phyloP scores from a whole-genome alignment of 1,284 basidiomycete species.

The Cutaneotrichosporon daszewskae region DNA sequence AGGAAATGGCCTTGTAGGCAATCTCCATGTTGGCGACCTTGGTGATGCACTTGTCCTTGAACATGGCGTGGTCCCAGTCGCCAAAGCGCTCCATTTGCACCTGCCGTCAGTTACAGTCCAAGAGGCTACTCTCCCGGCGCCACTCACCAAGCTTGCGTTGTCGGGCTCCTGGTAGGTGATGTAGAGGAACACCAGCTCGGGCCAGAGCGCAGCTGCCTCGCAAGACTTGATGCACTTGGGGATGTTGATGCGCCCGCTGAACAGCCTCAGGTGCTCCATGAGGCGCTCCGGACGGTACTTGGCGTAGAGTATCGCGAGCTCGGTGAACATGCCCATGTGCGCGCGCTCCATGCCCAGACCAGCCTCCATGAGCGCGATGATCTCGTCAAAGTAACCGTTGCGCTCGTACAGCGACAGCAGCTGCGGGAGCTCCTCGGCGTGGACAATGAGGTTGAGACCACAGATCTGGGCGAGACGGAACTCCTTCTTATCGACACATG shows the following conservation, averaged over 20 bases:
- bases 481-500: slow-evolving; percentile 94
- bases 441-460: slow-evolving; percentile 83
- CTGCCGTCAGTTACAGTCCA: neutral
- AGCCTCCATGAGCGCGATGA: slow-evolving; percentile 84
- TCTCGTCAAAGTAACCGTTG: slow-evolving; percentile 89
- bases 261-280: slow-evolving; percentile 98
- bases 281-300: slow-evolving; percentile 94
- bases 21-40: slow-evolving; percentile 98
- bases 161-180: slow-evolving; percentile 69
- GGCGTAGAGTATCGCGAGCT: slow-evolving; percentile 89
- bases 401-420: slow-evolving; percentile 84
- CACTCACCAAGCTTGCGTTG: slow-evolving; percentile 35
- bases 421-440: slow-evolving; percentile 74
- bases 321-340: slow-evolving; percentile 68
- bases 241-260: slow-evolving; percentile 88
- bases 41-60: slow-evolving; percentile 80
- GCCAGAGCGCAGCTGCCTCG: slow-evolving; percentile 96
- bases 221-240: slow-evolving; percentile 82
- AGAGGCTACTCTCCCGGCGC: neutral
- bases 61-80: slow-evolving; percentile 98
- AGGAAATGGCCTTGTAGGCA: slow-evolving; percentile 53
- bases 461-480: slow-evolving; percentile 98
- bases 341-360: slow-evolving; percentile 93
- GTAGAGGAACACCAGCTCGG: slow-evolving; percentile 97
- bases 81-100: slow-evolving; percentile 70